A percentile compares a stretch with the other conserved stretches of the same genome.
Evolutionary conservation across 257 asterid genomes (phyloP).

Genomic region (Lycium ferocissimum): DNA sequence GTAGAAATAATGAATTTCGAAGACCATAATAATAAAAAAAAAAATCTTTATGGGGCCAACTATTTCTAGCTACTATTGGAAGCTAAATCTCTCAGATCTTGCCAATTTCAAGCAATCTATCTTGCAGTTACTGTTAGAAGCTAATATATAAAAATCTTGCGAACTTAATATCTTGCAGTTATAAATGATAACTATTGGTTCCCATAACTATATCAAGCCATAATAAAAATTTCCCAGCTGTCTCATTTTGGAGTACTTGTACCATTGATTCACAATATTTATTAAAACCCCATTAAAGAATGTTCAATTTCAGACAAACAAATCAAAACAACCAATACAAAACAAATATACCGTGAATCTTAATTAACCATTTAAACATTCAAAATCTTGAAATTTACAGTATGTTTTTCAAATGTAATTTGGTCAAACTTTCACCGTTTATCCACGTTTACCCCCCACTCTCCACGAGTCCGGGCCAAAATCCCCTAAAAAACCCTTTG

Average conservation of each 20-base stretch:
- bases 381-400: conserved; percentile 26
- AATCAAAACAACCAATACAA: conserved; percentile 31
- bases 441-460: conserved; percentile 4
- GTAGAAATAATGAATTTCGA: not conserved
- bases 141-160: too few species aligned
- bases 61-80: not conserved
- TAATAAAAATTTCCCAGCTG: conserved; percentile 34
- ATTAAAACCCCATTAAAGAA: conserved; percentile 4
- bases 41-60: not conserved
- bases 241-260: conserved; percentile 27
- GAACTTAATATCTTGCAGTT: not conserved
- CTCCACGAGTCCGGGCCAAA: too few species aligned
- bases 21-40: not conserved
- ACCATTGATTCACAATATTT: not conserved
- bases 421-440: conserved; percentile 41
- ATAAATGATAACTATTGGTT: conserved; percentile 25
- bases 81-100: conserved; percentile 1
- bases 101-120: not conserved
- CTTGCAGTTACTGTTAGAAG: not conserved
- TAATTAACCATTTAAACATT: not conserved
- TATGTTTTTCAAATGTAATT: not conserved
- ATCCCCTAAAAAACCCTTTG: too few species aligned
- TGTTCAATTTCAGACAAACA: not conserved
- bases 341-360: conserved; percentile 20
- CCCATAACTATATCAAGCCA: not conserved